Evolutionary conservation across 208 protist species (phyloP), one percentile per base, ranked within the genome.

Genomic region (Acanthamoeba sp.): DNA sequence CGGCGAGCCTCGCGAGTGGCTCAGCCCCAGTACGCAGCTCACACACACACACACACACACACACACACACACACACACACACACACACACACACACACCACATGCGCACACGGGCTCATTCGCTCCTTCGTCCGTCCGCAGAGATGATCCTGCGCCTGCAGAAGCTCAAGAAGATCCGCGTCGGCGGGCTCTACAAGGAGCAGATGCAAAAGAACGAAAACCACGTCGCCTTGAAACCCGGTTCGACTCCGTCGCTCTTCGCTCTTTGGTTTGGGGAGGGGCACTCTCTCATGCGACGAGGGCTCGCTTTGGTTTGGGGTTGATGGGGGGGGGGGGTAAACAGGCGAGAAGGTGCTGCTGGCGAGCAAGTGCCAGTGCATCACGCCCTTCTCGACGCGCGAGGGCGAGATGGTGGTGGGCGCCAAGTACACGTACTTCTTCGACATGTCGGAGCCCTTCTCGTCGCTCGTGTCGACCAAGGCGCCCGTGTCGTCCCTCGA

Each of bases 361-460:
- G 82, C 82, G 18, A n/a, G 22, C 27, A 52, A 64, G 29, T 90
- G 82, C 32, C 82, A 90, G 36, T 90, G 82, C 82, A 90, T 90
- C 55, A 90, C 82, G 27, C 82, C 82, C 22, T 90, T 90, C 82
- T 90, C 82, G 20, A 90, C 82, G 36, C 27, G 82, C 27, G 82
- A 90, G 36, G 82, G 82, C 18, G 82, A 90, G 24, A 90, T 90
- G 38, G 45, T 90, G 24, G 32, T 90, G 82, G 50, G 82, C 7
- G 55, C 22, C 27, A 90, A 36, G 32, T 45, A 90, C 18, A 34
- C 82, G 27, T 90, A 90, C 36, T 90, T 90, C 82, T 90, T 90
- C 55, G 82, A 90, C 34, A 90, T 90, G 82, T 66, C 45, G 20
- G 45, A 90, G 50, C 82, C 82, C 16, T 90, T 27, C 82, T 90